phyloP scores from a whole-genome alignment of 2,329 filamentous ascomycete species.

The Botryotinia convoluta region DNA sequence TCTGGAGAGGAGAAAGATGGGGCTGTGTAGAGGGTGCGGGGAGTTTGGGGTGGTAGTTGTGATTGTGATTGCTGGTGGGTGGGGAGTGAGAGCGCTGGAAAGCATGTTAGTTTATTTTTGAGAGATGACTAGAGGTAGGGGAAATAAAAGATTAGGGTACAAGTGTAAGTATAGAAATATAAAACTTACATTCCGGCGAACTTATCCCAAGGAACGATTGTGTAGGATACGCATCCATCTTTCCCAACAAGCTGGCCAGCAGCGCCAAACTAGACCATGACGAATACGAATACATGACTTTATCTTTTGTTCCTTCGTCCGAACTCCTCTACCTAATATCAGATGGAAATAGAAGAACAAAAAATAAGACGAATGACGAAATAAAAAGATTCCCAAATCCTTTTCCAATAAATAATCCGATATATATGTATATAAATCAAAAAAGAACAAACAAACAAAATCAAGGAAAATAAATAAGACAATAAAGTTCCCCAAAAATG shows the following conservation, averaged over 20 bases:
- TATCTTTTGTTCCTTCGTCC: neutral
- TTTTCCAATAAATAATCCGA: neutral
- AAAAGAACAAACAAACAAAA: neutral
- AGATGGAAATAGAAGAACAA: neutral
- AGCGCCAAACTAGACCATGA: neutral
- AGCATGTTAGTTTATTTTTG: neutral
- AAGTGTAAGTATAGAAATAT: neutral
- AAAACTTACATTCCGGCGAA: neutral
- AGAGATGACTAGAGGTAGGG: neutral
- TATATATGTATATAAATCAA: neutral
- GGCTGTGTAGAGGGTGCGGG: neutral
- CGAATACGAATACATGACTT: neutral
- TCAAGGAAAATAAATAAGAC: neutral
- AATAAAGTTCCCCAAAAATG: neutral
- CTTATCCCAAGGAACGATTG: neutral
- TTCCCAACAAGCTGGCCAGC: neutral
- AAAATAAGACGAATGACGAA: neutral
- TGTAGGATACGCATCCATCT: neutral
- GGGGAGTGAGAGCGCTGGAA: neutral
- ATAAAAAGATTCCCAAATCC: neutral
- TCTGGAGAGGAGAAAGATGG: neutral
- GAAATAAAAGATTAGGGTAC: neutral
- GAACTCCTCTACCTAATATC: neutral
- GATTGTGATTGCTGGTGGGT: neutral
- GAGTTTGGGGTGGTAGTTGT: neutral